These are phyloP conservation scores for Mycena citricolor DNA, from an alignment of 1,284 basidiomycete genomes.

Conservation along the genomic window DNA sequence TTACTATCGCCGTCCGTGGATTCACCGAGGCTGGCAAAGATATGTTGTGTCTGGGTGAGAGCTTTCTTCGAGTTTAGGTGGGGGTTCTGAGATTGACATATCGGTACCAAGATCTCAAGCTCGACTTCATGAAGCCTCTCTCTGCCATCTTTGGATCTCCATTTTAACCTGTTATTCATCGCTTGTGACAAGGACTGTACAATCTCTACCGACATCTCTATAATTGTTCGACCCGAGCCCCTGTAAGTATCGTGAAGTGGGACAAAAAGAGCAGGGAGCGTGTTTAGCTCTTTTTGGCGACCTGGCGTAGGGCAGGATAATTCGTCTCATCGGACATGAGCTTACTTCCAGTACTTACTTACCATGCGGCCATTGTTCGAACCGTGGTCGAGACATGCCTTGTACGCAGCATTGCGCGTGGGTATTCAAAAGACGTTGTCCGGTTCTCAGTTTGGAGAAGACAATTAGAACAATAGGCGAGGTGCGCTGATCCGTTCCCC, in stretches of 20 bases:
- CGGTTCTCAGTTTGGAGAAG: conserved; percentile 13
- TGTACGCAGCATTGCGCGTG: conserved; percentile 16
- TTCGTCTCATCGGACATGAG: conserved; percentile 1
- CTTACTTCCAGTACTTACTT: no score
- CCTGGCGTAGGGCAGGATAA: no score
- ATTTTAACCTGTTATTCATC: conserved; percentile 26
- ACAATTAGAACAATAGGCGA: conserved; percentile 24
- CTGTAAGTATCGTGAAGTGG: no score
- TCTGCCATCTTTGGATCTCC: conserved; percentile 33
- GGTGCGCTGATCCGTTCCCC: conserved; percentile 11
- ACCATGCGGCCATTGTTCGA: no score
- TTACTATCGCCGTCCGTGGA: conserved; percentile 71
- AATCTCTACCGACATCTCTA: conserved; percentile 1
- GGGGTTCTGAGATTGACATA: background rate
- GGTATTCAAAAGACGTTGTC: conserved; percentile 4
- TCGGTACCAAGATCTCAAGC: conserved; percentile 51
- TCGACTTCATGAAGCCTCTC: conserved; percentile 62
- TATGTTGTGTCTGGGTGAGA: conserved; percentile 71
- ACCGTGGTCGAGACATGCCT: no score
- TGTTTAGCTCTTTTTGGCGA: no score
- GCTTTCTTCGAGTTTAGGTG: background rate
- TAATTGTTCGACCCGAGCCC: conserved; percentile 1
- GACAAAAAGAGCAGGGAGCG: no score
- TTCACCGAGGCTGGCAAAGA: conserved; percentile 79
- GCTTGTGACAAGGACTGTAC: background rate